These are phyloP conservation scores for Cutaneotrichosporon arboriforme DNA, from an alignment of 1,284 basidiomycete genomes.

Conservation along the genomic window DNA sequence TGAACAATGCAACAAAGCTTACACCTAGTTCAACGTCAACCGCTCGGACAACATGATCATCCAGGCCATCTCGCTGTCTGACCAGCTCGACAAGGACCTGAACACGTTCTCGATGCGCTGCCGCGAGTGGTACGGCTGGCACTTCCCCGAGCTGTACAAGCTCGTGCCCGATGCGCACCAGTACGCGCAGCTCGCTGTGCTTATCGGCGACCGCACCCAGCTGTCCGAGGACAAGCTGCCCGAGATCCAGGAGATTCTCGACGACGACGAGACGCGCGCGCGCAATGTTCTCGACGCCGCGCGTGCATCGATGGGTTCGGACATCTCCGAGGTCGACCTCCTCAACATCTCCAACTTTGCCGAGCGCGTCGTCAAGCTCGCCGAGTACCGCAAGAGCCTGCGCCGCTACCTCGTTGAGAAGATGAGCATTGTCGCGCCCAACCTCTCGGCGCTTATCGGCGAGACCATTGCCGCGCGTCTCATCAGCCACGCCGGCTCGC, in stretches of 20 bases:
- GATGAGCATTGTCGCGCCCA: constrained; percentile 97
- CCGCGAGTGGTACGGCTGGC: constrained; percentile 99
- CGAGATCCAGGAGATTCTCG: constrained; percentile 75
- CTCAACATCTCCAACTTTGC: constrained; percentile 95
- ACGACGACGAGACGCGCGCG: constrained; percentile 79
- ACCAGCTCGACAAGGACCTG: constrained; percentile 99
- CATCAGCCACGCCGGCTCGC: constrained; percentile 94
- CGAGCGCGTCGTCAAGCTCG: constrained; percentile 80
- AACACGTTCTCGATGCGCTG: constrained; percentile 99
- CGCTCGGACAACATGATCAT: constrained; percentile 99
- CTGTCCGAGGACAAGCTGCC: constrained; percentile 63
- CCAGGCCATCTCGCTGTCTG: constrained; percentile 95
- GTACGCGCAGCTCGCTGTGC: constrained; percentile 80
- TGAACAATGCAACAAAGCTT: not conserved
- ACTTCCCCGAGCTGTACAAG: constrained; percentile 95
- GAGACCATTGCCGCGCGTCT: constrained; percentile 92
- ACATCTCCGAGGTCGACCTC: constrained; percentile 89
- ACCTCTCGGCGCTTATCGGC: constrained; percentile 86
- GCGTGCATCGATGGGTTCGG: constrained; percentile 89
- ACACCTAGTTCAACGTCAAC: constrained; percentile 88
- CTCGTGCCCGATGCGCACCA: constrained; percentile 92
- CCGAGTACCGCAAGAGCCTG: constrained; percentile 90
- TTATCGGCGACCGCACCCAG: constrained; percentile 79
- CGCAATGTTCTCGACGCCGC: constrained; percentile 94
- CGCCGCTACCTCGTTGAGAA: constrained; percentile 88